Conservation (phyloP, 2,329 filamentous ascomycete species). For the Colletotrichum costaricense region DNA sequence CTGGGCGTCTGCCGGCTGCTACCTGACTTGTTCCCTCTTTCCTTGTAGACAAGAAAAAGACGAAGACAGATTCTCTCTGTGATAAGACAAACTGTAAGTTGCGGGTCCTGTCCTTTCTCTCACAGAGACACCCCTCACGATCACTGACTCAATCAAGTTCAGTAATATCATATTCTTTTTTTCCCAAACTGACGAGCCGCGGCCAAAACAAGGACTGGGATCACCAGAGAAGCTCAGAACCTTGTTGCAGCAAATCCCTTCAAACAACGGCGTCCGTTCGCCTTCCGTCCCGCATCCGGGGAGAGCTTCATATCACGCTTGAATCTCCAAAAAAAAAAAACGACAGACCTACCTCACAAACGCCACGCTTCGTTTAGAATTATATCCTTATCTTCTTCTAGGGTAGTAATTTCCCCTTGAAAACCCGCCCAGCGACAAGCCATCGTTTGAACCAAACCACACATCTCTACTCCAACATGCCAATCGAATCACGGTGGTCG, state of each 20-base stretch:
- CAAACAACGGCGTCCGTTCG: background rate
- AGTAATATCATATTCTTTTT: background rate
- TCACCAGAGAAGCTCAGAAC: slow-evolving; percentile 5
- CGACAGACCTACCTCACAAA: too few relatives aligned
- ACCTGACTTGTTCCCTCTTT: background rate
- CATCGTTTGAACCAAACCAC: background rate
- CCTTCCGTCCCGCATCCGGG: background rate
- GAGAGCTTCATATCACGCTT: background rate
- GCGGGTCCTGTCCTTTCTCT: background rate
- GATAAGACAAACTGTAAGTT: background rate
- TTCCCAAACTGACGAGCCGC: background rate
- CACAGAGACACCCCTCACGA: too few relatives aligned
- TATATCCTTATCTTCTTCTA: background rate
- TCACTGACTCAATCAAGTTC: slow-evolving; percentile 9
- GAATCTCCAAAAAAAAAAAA: too few relatives aligned
- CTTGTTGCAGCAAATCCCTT: slow-evolving; percentile 1
- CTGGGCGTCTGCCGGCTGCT: background rate
- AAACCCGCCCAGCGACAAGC: background rate
- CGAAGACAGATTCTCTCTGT: background rate
- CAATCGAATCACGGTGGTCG: slow-evolving; percentile 59
- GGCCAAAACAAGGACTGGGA: background rate
- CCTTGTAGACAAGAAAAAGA: background rate
- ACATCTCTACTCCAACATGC: slow-evolving; percentile 47
- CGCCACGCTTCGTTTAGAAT: too few relatives aligned
- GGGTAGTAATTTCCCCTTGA: background rate